Evolutionary conservation across 768 basidiomycete species (phyloP).

Genomic region (Rhodotorula paludigena): DNA sequence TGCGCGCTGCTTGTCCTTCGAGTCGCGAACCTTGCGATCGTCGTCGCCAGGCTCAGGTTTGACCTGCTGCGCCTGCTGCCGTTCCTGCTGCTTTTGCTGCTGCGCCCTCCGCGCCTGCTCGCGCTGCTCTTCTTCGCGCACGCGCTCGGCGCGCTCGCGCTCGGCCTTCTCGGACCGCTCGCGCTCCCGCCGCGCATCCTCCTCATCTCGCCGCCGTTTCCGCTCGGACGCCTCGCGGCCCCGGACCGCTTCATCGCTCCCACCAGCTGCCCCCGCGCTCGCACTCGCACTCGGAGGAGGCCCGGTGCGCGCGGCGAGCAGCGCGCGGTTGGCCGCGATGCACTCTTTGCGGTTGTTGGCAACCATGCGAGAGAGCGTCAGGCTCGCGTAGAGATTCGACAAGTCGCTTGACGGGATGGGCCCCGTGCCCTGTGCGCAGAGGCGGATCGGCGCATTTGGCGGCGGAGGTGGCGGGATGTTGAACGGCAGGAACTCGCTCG

Average conservation of each 20-base stretch:
- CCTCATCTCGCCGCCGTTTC: too few relatives aligned
- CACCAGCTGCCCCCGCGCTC: too few relatives aligned
- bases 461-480: background rate
- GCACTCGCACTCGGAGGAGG: constrained; percentile 50
- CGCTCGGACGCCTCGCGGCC: constrained; percentile 11
- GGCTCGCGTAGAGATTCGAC: constrained; percentile 16
- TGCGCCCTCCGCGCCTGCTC: background rate
- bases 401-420: constrained; percentile 12
- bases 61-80: background rate
- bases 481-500: constrained; percentile 7
- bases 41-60: background rate
- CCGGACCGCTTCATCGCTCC: too few relatives aligned
- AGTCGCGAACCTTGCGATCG: background rate
- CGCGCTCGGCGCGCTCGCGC: background rate
- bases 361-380: constrained; percentile 11
- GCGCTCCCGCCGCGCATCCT: too few relatives aligned
- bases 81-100: background rate
- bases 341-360: constrained; percentile 9
- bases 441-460: constrained; percentile 6
- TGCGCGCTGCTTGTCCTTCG: background rate
- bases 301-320: constrained; percentile 3
- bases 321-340: constrained; percentile 11
- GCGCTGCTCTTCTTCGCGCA: background rate
- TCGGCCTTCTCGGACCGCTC: constrained; percentile 10
- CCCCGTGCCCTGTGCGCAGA: background rate